Conservation (phyloP, 176 grass and related monocot genomes). For the Phoenix dactylifera region DNA sequence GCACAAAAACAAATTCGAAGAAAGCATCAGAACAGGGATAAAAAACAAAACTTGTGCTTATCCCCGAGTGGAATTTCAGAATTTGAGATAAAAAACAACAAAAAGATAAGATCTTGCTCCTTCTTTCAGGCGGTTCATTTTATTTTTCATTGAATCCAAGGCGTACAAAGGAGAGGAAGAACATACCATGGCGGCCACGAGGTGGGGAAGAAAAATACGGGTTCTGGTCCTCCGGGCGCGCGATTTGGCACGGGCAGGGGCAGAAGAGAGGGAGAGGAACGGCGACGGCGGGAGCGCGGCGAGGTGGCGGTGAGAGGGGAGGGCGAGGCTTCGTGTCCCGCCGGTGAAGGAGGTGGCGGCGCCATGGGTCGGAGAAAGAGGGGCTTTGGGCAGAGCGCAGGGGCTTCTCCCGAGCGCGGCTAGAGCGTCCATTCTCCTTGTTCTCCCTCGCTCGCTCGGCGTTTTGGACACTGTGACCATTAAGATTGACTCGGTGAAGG, state of each 20-base stretch:
- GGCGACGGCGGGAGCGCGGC: conserved; percentile 8
- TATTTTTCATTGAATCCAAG: too few relatives aligned
- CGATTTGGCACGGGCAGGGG: not conserved
- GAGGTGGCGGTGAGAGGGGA: conserved; percentile 6
- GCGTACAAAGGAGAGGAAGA: not conserved
- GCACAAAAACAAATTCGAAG: conserved; percentile 1
- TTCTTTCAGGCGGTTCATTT: not conserved
- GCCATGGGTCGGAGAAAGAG: not conserved
- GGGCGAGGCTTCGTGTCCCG: conserved; percentile 1
- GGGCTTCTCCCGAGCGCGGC: conserved; percentile 24
- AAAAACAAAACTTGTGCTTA: not conserved
- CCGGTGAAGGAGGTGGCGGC: conserved; percentile 1
- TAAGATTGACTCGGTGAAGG: too few relatives aligned
- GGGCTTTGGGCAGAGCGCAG: conserved; percentile 2
- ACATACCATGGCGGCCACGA: conserved; percentile 44
- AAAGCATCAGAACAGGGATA: not conserved
- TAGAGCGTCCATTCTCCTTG: conserved; percentile 26
- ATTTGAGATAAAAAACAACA: not conserved
- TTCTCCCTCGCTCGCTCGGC: conserved; percentile 1
- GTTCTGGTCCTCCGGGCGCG: conserved; percentile 19
- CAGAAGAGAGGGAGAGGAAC: conserved; percentile 25
- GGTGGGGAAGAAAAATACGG: conserved; percentile 18
- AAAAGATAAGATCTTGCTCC: not conserved
- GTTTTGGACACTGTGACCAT: too few relatives aligned
- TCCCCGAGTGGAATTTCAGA: not conserved